Evolutionary conservation across 495 filamentous ascomycete genomes (phyloP).

Genomic region (Rusavskia elegans): DNA sequence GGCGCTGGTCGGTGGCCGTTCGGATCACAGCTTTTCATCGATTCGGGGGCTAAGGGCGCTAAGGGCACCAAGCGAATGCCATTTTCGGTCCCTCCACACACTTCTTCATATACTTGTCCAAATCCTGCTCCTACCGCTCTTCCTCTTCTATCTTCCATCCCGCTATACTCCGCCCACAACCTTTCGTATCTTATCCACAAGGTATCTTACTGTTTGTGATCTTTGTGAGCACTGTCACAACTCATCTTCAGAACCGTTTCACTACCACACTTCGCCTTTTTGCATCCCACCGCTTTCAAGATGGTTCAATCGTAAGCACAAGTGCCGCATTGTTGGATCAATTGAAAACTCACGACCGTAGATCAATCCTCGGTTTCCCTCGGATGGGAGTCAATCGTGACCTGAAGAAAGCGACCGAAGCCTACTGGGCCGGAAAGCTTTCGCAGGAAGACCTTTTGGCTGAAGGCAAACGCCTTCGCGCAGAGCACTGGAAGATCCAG

Average conservation of each 20-base stretch:
- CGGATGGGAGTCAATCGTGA: conserved; percentile 97
- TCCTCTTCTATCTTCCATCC: no score
- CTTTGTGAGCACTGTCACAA: no score
- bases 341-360: conserved; percentile 9
- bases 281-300: conserved; percentile 23
- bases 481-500: conserved; percentile 97
- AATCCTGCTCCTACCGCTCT: no score
- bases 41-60: not conserved
- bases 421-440: conserved; percentile 91
- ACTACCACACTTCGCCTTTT: no score
- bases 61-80: no score
- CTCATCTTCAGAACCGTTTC: no score
- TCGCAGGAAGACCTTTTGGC: conserved; percentile 71
- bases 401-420: conserved; percentile 98
- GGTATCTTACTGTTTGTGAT: no score
- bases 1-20: no score
- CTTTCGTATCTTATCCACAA: no score
- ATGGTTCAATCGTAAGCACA: conserved; percentile 65
- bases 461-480: conserved; percentile 91
- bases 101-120: no score
- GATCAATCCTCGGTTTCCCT: conserved; percentile 65
- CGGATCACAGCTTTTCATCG: not conserved
- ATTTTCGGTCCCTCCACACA: no score
- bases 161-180: no score
- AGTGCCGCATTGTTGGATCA: not conserved